Base-by-base conservation (phyloP, 768 basidiomycete species). In the Fistulinella prunicolor region DNA sequence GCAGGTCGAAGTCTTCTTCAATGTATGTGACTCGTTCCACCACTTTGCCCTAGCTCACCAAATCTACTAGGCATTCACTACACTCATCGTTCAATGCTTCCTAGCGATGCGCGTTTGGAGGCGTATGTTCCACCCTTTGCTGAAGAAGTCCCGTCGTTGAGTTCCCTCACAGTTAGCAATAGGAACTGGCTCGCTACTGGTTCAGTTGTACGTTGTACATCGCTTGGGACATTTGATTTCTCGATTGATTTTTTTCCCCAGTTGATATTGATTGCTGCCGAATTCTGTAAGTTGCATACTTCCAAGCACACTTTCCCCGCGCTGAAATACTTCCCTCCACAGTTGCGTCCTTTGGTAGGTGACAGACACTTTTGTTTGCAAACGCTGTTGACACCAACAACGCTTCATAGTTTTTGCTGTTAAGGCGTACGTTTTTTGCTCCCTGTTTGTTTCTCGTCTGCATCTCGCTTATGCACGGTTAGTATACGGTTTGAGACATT, bases 71-170 rank as follows among this genome's bases (percentile, higher is more conserved):
- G 55, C 70, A 24, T 58, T 79, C 17, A 80, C 76, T 12, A 76
- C 73, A 6, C 64, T 72, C 35, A 60, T 80, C 19, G 80, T 82
- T 6, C 82, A 83, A 64, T 71, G 76, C 32, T 82, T 81, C 63
- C 70, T 81, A 49, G 58, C 70, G 1, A 62, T 71, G 52, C 76
- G 80, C 1, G 67, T 82, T 3, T 82, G 74, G 68, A 70, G 63
- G 40, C 56, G 76, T 78, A 57, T 42, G 76, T 64, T 34, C 23
- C n/a, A 16, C n/a, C 12, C 8, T 19, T 37, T 14, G 1, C 36
- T 43, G 13, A 8, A 6, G 16, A n/a, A 17, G 6, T 13, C 9
- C 26, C 34, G 35, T 29, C 16, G 39, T 45, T 42, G 21, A 56
- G 14, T 17, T 16, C 23, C 10, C 13, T 60, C 72, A 50, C 28